Evolutionary conservation across 441 rosid species (phyloP), one percentile per base, ranked within the genome.

Genomic region (Erodium trifolium): DNA sequence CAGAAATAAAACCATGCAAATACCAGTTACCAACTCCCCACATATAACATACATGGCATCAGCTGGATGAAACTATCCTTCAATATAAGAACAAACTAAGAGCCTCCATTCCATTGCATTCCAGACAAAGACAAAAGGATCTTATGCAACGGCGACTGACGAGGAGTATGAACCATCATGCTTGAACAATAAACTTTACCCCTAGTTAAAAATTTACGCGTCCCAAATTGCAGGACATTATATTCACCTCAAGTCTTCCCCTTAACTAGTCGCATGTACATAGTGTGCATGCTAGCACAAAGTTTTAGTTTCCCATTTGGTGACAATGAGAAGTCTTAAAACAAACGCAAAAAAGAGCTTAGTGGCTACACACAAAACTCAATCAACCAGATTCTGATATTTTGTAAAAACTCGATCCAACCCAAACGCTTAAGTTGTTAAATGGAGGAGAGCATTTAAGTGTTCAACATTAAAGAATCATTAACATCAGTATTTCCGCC

Each of bases 401-500:
- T 3, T 0, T 31, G 1, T 31, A 2, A 31, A 31, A 31, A 31
- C 34, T 31, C 34, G 4, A 31, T 31, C 34, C 34, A 31, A 31
- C 34, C 34, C 34, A 31, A 31, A 31, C 3, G 34, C 34, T 31
- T 31, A 31, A 0, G 34, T 31, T 31, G 34, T 31, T 31, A 31
- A 31, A 3, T 31, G 34, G 34, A 31, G 34, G 34, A 31, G 34
- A 31, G 34, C 3, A 3, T 31, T 31, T 2, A 31, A 31, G 34
- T 31, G 34, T 31, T 31, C 34, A 31, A 31, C 34, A 2, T 31
- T 3, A 11, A 11, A n/a, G 13, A 49, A 49, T 4, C 57, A 53
- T 53, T 35, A 53, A 17, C 63, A 67, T 10, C 35, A 49, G 47
- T 31, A 69, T 29, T 53, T 47, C 53, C 34, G 2, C 60, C 60